Base-by-base conservation (phyloP, 106 monocot genomes). In the Narthecium ossifragum region DNA sequence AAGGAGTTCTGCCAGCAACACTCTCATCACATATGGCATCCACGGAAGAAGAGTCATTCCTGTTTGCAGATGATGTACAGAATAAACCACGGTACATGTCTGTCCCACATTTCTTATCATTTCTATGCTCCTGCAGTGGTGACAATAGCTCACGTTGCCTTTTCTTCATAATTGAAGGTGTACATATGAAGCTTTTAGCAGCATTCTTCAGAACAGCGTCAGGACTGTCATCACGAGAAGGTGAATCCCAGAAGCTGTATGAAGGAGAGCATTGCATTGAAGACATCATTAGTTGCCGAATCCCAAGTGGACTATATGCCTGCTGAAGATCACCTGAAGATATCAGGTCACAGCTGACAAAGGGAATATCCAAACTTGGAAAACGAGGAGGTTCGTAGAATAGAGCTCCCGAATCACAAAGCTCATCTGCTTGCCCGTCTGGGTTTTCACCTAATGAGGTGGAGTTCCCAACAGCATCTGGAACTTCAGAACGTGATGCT, bases 111-210 rank as follows among this genome's bases (percentile, higher is more conserved):
- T 83, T 83, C 53, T 83, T 80, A 26, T 75, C 80, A 56, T 34
- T 64, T 56, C 69, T 82, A 26, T 41, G 53, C 54, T 84, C 90
- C 48, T 81, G 70, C 43, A 82, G 43, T 56, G 98, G 98, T 26
- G 98, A 91, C 31, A 85, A 68, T 3, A 88, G 38, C 27, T 87
- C 91, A 41, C 76, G 73, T 24, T 80, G 84, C 5, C 98, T 56
- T 79, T 99, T 99, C 78, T 82, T 99, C 82, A 85, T 60, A 57
- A 86, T 91, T 13, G 98, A 88, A 31, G 98, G 91, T 29, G 91
- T 91, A 47, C 60, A 64, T 23, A 65, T 29, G 51, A 83, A 86
- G 47, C 71, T 82, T 80, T 81, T 88, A 22, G 81, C 98, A 66
- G 91, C 86, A 79, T 51, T 81, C 53, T 76, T 90, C 27, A 98